phyloP scores from a whole-genome alignment of 208 protist genomes.

The Strigomonas culicis region DNA sequence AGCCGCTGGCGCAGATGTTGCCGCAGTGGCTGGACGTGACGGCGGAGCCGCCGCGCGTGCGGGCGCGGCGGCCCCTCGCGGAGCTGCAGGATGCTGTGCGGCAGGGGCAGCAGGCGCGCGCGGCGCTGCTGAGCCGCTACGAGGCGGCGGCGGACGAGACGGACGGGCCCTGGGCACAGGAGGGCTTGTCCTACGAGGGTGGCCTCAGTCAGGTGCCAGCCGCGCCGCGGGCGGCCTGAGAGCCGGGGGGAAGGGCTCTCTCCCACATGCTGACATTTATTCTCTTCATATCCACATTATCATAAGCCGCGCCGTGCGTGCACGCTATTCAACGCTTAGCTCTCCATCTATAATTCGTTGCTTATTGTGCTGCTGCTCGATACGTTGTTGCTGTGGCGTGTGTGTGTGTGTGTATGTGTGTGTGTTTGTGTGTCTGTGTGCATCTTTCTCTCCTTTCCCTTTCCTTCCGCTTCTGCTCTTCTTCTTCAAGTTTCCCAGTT shows the following conservation, averaged over 20 bases:
- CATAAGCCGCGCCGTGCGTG: too few relatives aligned
- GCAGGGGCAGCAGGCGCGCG: background rate
- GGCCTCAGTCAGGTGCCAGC: background rate
- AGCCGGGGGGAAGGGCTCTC: background rate
- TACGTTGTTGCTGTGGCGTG: background rate
- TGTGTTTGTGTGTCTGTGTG: background rate
- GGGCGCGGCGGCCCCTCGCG: slow-evolving; percentile 22
- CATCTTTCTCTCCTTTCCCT: background rate
- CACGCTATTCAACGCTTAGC: too few relatives aligned
- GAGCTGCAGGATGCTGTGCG: slow-evolving; percentile 38
- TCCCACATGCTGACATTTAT: slow-evolving; percentile 9
- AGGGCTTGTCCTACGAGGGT: background rate
- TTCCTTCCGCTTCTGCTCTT: background rate
- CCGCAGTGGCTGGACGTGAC: slow-evolving; percentile 54
- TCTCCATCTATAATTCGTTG: background rate
- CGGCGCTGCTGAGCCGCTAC: too few relatives aligned
- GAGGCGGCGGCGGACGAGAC: slow-evolving; percentile 9
- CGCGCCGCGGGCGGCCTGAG: background rate
- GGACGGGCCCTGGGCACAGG: background rate
- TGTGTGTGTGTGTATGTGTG: background rate
- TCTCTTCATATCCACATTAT: background rate
- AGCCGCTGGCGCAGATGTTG: slow-evolving; percentile 30
- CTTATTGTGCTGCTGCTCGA: background rate
- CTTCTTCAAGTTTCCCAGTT: background rate
- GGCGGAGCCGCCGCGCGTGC: slow-evolving; percentile 9